Percentiles rank a stretch among this genome's conserved stretches.
These are phyloP conservation scores for Starmera pachycereana DNA, from an alignment of 805 yeast genomes.

Conservation along the genomic window DNA sequence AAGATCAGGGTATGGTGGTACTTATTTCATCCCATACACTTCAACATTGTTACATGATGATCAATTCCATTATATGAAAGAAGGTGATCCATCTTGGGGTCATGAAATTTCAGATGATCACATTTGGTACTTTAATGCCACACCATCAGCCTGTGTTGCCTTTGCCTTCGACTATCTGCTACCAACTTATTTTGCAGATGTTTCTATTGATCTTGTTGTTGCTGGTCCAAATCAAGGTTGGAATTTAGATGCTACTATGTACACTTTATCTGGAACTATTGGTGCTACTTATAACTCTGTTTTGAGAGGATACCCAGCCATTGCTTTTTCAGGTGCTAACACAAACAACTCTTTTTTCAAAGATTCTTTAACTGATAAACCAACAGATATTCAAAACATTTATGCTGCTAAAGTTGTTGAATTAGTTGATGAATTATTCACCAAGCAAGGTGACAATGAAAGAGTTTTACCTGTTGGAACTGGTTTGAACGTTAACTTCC, in stretches of 20 bases:
- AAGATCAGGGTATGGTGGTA: conserved; percentile 47
- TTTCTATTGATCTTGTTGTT: conserved; percentile 36
- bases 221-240: conserved; percentile 46
- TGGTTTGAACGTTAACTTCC: conserved; percentile 41
- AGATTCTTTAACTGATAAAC: conserved; percentile 33
- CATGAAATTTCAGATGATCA: conserved; percentile 31
- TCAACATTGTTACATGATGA: conserved; percentile 32
- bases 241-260: conserved; percentile 33
- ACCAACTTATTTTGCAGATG: conserved; percentile 34
- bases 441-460: conserved; percentile 25
- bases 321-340: conserved; percentile 44
- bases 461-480: conserved; percentile 31
- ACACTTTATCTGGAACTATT: conserved; percentile 39
- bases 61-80: conserved; percentile 34
- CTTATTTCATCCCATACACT: conserved; percentile 32
- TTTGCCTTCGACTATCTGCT: conserved; percentile 37
- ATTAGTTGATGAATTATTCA: conserved; percentile 28
- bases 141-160: conserved; percentile 43
- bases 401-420: conserved; percentile 31
- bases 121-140: conserved; percentile 46
- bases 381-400: conserved; percentile 32
- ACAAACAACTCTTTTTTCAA: conserved; percentile 32
- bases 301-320: conserved; percentile 37
- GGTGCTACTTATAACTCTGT: conserved; percentile 40
- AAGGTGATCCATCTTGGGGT: conserved; percentile 47